Evolutionary conservation across 1,284 basidiomycete genomes (phyloP).

Genomic region (Mycena sp.): DNA sequence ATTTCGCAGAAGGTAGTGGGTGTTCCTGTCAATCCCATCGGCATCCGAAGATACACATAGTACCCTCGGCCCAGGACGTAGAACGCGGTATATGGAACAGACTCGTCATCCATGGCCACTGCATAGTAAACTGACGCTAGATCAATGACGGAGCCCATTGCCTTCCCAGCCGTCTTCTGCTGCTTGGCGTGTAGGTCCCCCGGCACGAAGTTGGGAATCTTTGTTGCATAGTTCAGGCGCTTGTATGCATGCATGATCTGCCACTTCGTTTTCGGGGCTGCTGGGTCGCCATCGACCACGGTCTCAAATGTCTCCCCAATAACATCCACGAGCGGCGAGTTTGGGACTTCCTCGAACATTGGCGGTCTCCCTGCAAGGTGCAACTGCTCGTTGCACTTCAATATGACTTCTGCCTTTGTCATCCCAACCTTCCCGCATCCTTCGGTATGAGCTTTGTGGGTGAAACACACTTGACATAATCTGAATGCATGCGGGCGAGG

Average conservation of each 20-base stretch:
- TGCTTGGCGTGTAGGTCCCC: constrained; percentile 48
- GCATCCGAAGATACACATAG: constrained; percentile 49
- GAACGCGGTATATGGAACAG: constrained; percentile 44
- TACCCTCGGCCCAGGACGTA: no score
- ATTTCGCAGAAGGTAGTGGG: constrained; percentile 50
- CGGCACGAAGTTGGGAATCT: constrained; percentile 41
- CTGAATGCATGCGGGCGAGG: neutral
- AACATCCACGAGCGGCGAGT: neutral
- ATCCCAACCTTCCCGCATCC: no score
- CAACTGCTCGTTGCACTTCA: constrained; percentile 3
- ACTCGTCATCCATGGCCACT: constrained; percentile 35
- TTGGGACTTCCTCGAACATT: neutral
- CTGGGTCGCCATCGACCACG: neutral
- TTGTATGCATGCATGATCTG: constrained; percentile 45
- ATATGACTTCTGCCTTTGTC: neutral
- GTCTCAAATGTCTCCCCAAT: neutral
- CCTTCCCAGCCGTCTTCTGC: constrained; percentile 40
- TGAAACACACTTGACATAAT: neutral
- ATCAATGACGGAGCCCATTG: constrained; percentile 42
- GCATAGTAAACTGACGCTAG: constrained; percentile 39
- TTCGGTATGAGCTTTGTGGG: constrained; percentile 2
- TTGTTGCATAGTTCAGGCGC: constrained; percentile 25
- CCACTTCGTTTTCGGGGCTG: constrained; percentile 30
- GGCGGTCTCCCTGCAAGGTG: constrained; percentile 32
- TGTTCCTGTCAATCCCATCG: constrained; percentile 51